Conservation (phyloP, 805 yeast genomes). For the Wickerhamomyces chambardii region DNA sequence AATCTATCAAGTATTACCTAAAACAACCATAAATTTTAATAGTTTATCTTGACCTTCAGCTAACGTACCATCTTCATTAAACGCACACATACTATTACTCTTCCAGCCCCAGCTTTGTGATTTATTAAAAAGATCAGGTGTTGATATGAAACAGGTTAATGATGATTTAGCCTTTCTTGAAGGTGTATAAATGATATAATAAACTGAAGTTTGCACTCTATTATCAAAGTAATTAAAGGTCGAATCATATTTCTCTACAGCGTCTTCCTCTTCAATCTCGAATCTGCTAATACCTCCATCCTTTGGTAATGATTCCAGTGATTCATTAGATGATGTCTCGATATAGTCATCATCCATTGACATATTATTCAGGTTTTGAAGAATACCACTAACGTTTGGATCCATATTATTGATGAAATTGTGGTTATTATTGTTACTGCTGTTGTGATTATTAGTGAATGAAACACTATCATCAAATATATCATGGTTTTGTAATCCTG, state of each 20-base stretch:
- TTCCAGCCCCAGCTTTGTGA: slow-evolving; percentile 62
- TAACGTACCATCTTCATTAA: slow-evolving; percentile 38
- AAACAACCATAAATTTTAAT: slow-evolving; percentile 38
- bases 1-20: slow-evolving; percentile 29
- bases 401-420: neutral
- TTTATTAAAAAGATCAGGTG: slow-evolving; percentile 42
- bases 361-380: neutral
- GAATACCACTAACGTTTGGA: neutral
- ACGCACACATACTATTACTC: slow-evolving; percentile 42
- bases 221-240: slow-evolving; percentile 35
- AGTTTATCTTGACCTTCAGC: slow-evolving; percentile 33
- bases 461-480: slow-evolving; percentile 18
- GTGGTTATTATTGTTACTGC: neutral
- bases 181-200: slow-evolving; percentile 46
- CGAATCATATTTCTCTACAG: slow-evolving; percentile 11
- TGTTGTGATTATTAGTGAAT: too few relatives aligned
- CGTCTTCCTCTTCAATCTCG: slow-evolving; percentile 2
- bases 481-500: slow-evolving; percentile 31
- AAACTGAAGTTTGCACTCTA: slow-evolving; percentile 36
- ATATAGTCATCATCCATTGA: neutral
- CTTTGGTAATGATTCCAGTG: neutral
- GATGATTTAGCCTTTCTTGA: slow-evolving; percentile 35
- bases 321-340: neutral
- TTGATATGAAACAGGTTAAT: slow-evolving; percentile 43
- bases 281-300: neutral